Base-by-base conservation (phyloP, 176 grass and related monocot species). In the Ananas comosus region DNA sequence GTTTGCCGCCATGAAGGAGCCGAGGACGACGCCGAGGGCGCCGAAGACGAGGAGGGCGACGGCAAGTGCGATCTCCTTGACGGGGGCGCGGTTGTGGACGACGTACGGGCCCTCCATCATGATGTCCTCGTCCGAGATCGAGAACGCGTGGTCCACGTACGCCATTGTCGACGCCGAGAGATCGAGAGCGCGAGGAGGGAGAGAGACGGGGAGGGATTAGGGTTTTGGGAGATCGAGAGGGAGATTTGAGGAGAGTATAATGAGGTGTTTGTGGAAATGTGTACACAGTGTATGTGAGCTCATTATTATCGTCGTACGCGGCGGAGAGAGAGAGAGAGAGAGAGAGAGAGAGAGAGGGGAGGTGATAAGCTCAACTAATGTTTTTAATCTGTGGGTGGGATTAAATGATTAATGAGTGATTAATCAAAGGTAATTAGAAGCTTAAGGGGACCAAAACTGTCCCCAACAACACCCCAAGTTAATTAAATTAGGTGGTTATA, bases 111-210 rank as follows among this genome's bases (percentile, higher is more conserved):
- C 88, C 58, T 78, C 89, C 66, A 97, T 64, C 68, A 93, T 86
- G 80, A 90, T 82, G 72, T 93, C 94, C 66, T 99, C 90, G 72
- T 99, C 94, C 54, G 89, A 78, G 82, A 93, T 93, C 76, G 94
- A 93, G 79, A 99, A 99, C 49, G 90, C 82, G 85, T 99, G 94
- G 90, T 99, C 94, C 21, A 99, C 94, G 84, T 99, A 99, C 72
- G 95, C 95, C 95, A 99, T 99, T 53, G 23, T 16, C 4, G 49
- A 54, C 8, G 12, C 11, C 17, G 42, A 17, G 42, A 47, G 67
- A 50, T 59, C 24, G 52, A n/a, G 4, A 16, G 3, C 13, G 9
- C 16, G 16, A n/a, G 1, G n/a, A 59, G 56, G 13, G 13, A 19
- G 16, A 7, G 9, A 13, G 52, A 61, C 17, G 56, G 4, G 56